Base-by-base conservation (phyloP, 2,329 filamentous ascomycete genomes). In the Helotiales sp. region DNA sequence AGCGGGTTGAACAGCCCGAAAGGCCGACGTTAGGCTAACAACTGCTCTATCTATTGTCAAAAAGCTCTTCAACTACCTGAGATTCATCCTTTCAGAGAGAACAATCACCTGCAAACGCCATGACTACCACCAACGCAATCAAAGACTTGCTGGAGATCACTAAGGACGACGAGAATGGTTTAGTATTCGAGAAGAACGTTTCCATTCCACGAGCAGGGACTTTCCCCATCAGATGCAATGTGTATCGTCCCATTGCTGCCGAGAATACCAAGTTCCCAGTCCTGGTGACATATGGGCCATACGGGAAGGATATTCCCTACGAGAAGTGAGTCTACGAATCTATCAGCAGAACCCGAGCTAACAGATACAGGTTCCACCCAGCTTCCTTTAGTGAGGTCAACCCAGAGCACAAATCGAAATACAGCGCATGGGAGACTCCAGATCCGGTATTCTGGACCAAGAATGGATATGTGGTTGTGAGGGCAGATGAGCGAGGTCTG, bases 221-320 rank as follows among this genome's bases (percentile, higher is more conserved):
- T n/a, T 52, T 52, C 17, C 75, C 77, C 2, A 73, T 82, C 3
- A 70, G 80, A 10, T 76, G 73, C 66, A 82, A 81, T 66, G 75
- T 82, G 2, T 82, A 81, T 61, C 72, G 78, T 1, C 79, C 79
- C 1, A 79, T 78, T 47, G 61, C 56, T 7, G 42, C 60, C 1
- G 70, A 75, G 22, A 74, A 70, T 60, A 54, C 54, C 9, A 69
- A 62, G 40, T 77, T 77, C 22, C 87, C 88, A 0, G 86, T 88
- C 0, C 70, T 90, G 8, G 82, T 88, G 2, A 90, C 87, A 0
- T 90, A 90, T 62, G 87, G 87, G 0, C 88, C 88, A 0, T 90
- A 90, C 62, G 87, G 88, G 46, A 90, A 91, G 64, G 87, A 90
- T 64, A 87, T 89, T 33, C 81, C 78, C 19, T 90, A 90, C 68